Percentiles rank a stretch among this genome's conserved stretches.
Evolutionary conservation across 2,329 filamentous ascomycete species (phyloP).

Genomic region (Cercospora canescens): DNA sequence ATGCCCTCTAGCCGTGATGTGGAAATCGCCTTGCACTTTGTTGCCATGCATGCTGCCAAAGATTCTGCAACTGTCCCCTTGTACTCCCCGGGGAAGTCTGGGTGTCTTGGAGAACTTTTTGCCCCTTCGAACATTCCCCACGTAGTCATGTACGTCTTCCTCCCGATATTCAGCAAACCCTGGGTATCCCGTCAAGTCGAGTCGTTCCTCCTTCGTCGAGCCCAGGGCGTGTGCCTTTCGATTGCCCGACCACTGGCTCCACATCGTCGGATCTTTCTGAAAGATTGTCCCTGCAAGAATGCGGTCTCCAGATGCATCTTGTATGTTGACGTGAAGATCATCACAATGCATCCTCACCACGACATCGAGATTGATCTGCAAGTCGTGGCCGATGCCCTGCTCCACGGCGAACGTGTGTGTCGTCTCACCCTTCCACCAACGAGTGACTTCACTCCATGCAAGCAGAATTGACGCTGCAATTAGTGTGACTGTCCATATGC

Average conservation of each 20-base stretch:
- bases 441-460: constrained; percentile 71
- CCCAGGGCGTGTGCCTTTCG: constrained; percentile 57
- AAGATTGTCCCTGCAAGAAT: constrained; percentile 79
- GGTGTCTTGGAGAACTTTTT: constrained; percentile 73
- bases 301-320: constrained; percentile 89
- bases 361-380: constrained; percentile 96
- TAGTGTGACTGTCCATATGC: constrained; percentile 90
- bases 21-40: constrained; percentile 97
- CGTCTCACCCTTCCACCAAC: constrained; percentile 84
- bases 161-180: constrained; percentile 65
- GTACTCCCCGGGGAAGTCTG: constrained; percentile 49
- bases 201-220: constrained; percentile 61
- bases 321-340: constrained; percentile 93
- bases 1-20: constrained; percentile 92
- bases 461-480: constrained; percentile 72
- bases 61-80: constrained; percentile 77
- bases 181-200: constrained; percentile 58
- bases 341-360: constrained; percentile 85
- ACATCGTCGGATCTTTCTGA: constrained; percentile 73
- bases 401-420: constrained; percentile 91
- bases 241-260: constrained; percentile 78
- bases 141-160: constrained; percentile 88
- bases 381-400: constrained; percentile 79
- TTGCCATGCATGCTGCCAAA: constrained; percentile 90
- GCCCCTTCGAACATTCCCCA: constrained; percentile 68